phyloP scores from a whole-genome alignment of 2,329 filamentous ascomycete species.

The Talaromyces atroroseus region DNA sequence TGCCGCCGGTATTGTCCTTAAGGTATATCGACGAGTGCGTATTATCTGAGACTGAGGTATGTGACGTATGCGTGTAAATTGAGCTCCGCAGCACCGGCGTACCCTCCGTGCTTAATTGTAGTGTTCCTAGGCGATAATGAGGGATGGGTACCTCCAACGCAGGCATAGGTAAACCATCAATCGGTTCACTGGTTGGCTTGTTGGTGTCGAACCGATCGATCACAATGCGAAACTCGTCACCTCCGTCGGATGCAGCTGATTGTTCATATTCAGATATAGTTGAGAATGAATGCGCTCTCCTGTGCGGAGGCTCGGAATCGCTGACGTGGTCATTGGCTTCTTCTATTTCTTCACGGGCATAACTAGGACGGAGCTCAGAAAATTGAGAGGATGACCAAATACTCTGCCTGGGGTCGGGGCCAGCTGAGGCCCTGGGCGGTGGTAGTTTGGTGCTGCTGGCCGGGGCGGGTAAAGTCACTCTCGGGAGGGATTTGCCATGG shows the following conservation, averaged over 20 bases:
- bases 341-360: conserved; percentile 21
- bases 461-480: conserved; percentile 44
- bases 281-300: conserved; percentile 69
- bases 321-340: conserved; percentile 21
- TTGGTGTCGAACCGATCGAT: conserved; percentile 66
- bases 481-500: conserved; percentile 9
- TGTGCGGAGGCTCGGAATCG: conserved; percentile 36
- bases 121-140: conserved; percentile 75
- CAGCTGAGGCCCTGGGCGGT: conserved; percentile 26
- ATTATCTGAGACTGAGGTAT: conserved; percentile 64
- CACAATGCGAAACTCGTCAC: conserved; percentile 70
- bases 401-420: conserved; percentile 28
- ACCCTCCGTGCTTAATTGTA: conserved; percentile 70
- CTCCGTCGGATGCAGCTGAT: conserved; percentile 37
- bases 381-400: conserved; percentile 39
- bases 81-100: conserved; percentile 75
- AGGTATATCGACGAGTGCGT: conserved; percentile 59
- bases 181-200: conserved; percentile 55
- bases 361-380: conserved; percentile 30
- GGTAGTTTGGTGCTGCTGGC: conserved; percentile 53
- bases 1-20: conserved; percentile 23
- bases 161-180: conserved; percentile 51
- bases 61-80: conserved; percentile 61
- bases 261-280: conserved; percentile 61
- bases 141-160: conserved; percentile 72